These are phyloP conservation scores for Cytospora schulzeri DNA, from an alignment of 2,329 filamentous ascomycete genomes.

Conservation along the genomic window DNA sequence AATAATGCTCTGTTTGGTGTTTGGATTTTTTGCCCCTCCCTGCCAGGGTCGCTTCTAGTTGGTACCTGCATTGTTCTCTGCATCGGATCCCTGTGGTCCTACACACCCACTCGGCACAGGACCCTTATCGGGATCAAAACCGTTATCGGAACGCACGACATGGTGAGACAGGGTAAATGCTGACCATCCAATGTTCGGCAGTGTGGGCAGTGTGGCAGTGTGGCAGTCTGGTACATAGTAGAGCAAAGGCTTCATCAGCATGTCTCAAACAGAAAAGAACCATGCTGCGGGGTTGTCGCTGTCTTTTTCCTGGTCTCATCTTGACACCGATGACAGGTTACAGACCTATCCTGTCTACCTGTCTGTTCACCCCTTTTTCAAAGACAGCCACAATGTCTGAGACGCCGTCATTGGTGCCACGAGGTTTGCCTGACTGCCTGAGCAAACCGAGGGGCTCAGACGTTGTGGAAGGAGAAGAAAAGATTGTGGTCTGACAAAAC, in stretches of 20 bases:
- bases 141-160: background rate
- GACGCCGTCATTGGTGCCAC: constrained; percentile 15
- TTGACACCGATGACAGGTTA: background rate
- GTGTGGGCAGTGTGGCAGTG: background rate
- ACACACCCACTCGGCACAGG: background rate
- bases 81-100: background rate
- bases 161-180: background rate
- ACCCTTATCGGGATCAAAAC: background rate
- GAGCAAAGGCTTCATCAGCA: background rate
- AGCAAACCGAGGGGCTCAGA: constrained; percentile 13
- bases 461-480: constrained; percentile 8
- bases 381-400: constrained; percentile 19
- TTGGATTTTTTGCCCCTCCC: too few species aligned
- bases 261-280: background rate
- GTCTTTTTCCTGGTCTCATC: background rate
- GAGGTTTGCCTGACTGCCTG: background rate
- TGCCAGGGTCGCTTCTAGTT: background rate
- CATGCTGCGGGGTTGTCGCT: constrained; percentile 1
- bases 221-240: background rate
- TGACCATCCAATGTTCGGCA: background rate
- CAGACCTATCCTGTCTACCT: too few species aligned
- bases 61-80: background rate
- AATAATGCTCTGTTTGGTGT: background rate
- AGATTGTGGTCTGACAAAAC: constrained; percentile 22
- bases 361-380: constrained; percentile 8